Evolutionary conservation across 78 protist genomes (phyloP).

Genomic region (Dictyostelium firmibasis): DNA sequence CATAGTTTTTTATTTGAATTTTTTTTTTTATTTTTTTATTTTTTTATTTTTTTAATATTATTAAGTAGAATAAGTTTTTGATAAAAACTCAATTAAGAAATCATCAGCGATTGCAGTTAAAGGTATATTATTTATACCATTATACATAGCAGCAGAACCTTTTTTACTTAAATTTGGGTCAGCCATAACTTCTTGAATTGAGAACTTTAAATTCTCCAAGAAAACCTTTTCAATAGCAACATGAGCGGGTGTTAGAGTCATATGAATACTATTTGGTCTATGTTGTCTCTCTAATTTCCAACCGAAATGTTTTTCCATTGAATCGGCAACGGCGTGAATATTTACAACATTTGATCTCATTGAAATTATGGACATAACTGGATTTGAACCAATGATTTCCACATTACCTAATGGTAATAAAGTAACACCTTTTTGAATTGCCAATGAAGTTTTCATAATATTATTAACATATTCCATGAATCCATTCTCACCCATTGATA

Average conservation of each 20-base stretch:
- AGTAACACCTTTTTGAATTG: constrained; percentile 17
- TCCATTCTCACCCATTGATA: constrained; percentile 85
- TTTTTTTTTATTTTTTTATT: no score
- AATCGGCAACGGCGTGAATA: constrained; percentile 51
- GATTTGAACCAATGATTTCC: constrained; percentile 29
- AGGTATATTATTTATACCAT: constrained; percentile 63
- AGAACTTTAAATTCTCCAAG: background rate
- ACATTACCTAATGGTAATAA: background rate
- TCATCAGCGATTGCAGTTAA: constrained; percentile 47
- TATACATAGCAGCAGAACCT: constrained; percentile 83
- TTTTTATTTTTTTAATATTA: no score
- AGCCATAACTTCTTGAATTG: constrained; percentile 14
- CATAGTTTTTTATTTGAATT: no score
- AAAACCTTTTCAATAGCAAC: constrained; percentile 30
- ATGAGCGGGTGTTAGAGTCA: constrained; percentile 58
- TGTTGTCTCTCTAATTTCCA: constrained; percentile 76
- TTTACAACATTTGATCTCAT: background rate
- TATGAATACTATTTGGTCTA: constrained; percentile 59
- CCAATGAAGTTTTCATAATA: constrained; percentile 33
- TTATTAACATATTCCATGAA: background rate
- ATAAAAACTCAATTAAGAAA: constrained; percentile 30
- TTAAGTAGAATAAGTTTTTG: constrained; percentile 23
- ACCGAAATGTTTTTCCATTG: constrained; percentile 42
- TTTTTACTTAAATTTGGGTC: constrained; percentile 38
- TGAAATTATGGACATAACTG: constrained; percentile 38